Evolutionary conservation across 176 grass and related monocot genomes (phyloP).

Genomic region (Oropetium thomaeum): DNA sequence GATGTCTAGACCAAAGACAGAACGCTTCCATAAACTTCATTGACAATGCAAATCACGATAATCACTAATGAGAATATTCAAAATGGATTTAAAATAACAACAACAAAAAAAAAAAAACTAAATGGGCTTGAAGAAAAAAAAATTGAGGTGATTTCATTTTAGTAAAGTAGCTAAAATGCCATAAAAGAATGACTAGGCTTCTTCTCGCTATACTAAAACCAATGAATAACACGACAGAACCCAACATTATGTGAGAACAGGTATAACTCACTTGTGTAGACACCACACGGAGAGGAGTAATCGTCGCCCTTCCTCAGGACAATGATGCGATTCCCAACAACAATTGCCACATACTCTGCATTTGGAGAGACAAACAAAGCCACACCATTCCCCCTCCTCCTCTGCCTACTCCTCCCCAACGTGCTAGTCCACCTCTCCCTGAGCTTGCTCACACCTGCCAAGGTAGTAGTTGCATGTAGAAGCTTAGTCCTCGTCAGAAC

Average conservation of each 20-base stretch:
- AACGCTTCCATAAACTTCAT: not conserved
- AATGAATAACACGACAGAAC: not conserved
- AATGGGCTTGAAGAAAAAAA: not conserved
- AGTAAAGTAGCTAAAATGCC: not conserved
- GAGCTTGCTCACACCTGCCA: constrained; percentile 67
- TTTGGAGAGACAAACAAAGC: constrained; percentile 51
- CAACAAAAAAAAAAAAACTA: too few species aligned
- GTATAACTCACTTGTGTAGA: constrained; percentile 57
- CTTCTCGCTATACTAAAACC: not conserved
- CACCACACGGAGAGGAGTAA: constrained; percentile 57
- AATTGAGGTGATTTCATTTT: not conserved
- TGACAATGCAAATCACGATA: not conserved
- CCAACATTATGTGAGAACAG: not conserved
- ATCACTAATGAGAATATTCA: not conserved
- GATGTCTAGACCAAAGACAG: not conserved
- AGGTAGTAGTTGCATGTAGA: not conserved
- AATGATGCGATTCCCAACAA: constrained; percentile 49
- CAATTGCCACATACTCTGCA: constrained; percentile 62
- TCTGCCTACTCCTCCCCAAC: constrained; percentile 21
- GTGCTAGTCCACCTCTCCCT: constrained; percentile 54
- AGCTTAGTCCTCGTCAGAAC: constrained; percentile 18
- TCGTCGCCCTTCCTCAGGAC: constrained; percentile 63
- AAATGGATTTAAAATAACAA: not conserved
- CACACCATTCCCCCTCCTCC: constrained; percentile 28
- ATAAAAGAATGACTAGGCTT: not conserved